These are phyloP conservation scores for Tolypocladium ovalisporum DNA, from an alignment of 2,329 filamentous ascomycete genomes.

Conservation along the genomic window DNA sequence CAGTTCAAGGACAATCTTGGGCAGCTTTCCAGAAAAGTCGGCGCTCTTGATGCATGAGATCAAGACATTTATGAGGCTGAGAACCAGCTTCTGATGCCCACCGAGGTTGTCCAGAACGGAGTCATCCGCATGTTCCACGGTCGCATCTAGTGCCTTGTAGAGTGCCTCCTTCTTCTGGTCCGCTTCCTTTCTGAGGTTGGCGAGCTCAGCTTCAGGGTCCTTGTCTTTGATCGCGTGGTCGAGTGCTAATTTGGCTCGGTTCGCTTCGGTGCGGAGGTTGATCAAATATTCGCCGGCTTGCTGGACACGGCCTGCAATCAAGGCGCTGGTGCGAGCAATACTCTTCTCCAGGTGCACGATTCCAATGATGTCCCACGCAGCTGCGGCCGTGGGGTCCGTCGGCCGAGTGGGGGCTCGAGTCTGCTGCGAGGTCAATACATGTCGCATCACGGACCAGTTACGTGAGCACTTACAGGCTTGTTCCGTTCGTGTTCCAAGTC, in stretches of 20 bases:
- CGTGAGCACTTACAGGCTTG: conserved; percentile 23
- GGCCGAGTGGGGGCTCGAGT: conserved; percentile 33
- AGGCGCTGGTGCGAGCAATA: conserved; percentile 22
- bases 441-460: background rate
- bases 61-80: conserved; percentile 41
- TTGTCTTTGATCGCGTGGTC: conserved; percentile 33
- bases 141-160: conserved; percentile 40
- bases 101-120: conserved; percentile 47
- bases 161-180: conserved; percentile 36
- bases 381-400: conserved; percentile 31
- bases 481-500: conserved; percentile 27
- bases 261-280: conserved; percentile 35
- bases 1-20: conserved; percentile 46
- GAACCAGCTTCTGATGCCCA: conserved; percentile 44
- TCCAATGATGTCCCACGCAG: conserved; percentile 42
- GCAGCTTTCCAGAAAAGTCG: conserved; percentile 41
- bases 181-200: conserved; percentile 27
- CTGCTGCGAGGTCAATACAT: conserved; percentile 10
- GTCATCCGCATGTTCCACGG: conserved; percentile 42
- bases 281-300: conserved; percentile 40
- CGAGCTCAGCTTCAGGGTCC: conserved; percentile 21
- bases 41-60: conserved; percentile 41
- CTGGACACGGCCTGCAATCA: conserved; percentile 37
- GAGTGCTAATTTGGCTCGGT: conserved; percentile 32
- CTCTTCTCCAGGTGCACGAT: conserved; percentile 35